These are phyloP conservation scores for Pyricularia pennisetigena DNA, from an alignment of 2,329 filamentous ascomycete genomes.

Conservation along the genomic window DNA sequence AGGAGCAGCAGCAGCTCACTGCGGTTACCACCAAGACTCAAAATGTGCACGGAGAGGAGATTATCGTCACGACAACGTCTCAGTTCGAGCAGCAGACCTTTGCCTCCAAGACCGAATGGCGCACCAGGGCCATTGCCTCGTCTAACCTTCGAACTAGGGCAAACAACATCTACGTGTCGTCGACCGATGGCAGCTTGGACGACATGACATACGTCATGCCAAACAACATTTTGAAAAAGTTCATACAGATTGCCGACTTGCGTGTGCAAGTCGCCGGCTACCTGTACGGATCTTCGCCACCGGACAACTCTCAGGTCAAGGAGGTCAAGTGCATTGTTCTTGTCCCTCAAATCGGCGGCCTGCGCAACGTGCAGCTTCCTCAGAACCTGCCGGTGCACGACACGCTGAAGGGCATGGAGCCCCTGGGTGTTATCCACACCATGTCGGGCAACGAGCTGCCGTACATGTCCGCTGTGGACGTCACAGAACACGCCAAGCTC, in stretches of 20 bases:
- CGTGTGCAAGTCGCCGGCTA: conserved; percentile 95
- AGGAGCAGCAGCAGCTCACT: conserved; percentile 91
- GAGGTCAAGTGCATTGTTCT: conserved; percentile 95
- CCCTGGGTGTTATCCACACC: conserved; percentile 91
- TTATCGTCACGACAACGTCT: conserved; percentile 95
- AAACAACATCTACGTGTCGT: conserved; percentile 98
- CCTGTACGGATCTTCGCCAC: conserved; percentile 83
- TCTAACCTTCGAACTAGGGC: conserved; percentile 87
- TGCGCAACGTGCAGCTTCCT: conserved; percentile 83
- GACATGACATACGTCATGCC: conserved; percentile 98
- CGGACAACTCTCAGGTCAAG: conserved; percentile 94
- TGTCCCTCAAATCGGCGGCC: conserved; percentile 91
- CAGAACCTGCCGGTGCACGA: conserved; percentile 88
- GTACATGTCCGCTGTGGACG: conserved; percentile 93
- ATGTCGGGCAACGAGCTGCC: conserved; percentile 88
- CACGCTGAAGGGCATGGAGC: conserved; percentile 76
- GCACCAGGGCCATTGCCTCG: conserved; percentile 90
- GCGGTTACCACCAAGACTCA: conserved; percentile 98
- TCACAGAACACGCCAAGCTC: conserved; percentile 85
- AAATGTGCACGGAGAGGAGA: conserved; percentile 93
- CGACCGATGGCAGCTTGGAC: conserved; percentile 73
- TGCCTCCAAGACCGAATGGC: conserved; percentile 98
- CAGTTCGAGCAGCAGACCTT: conserved; percentile 98
- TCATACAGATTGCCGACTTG: conserved; percentile 94
- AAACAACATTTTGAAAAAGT: conserved; percentile 96